These are phyloP conservation scores for Neurospora sp. DNA, from an alignment of 495 filamentous ascomycete genomes.

Conservation along the genomic window DNA sequence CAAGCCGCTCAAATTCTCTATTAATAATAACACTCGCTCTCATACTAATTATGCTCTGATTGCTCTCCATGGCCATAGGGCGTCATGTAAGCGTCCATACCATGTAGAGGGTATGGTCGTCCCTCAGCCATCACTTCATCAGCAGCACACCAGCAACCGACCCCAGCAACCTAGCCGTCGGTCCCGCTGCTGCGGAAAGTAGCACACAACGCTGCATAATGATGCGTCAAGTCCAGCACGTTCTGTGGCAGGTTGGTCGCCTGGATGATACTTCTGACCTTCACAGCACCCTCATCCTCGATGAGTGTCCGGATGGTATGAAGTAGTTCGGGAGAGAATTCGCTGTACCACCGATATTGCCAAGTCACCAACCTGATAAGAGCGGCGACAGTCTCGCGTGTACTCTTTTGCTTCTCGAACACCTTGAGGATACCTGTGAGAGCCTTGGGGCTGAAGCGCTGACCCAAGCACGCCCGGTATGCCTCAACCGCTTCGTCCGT, in stretches of 20 bases:
- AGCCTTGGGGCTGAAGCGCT: constrained; percentile 83
- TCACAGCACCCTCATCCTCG: constrained; percentile 95
- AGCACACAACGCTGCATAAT: constrained; percentile 89
- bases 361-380: constrained; percentile 86
- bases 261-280: constrained; percentile 93
- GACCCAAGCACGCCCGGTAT: constrained; percentile 70
- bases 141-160: not conserved
- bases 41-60: not conserved
- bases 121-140: not conserved
- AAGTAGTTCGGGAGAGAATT: constrained; percentile 90
- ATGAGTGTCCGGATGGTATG: constrained; percentile 83
- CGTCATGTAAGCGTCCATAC: not conserved
- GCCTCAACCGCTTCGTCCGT: constrained; percentile 82
- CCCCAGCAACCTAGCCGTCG: constrained; percentile 49
- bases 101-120: not conserved
- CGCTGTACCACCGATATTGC: constrained; percentile 99
- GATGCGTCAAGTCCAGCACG: constrained; percentile 88
- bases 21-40: not conserved
- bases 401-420: constrained; percentile 61
- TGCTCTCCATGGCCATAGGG: not conserved
- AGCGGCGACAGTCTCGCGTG: constrained; percentile 62
- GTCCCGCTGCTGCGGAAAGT: constrained; percentile 92
- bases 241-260: constrained; percentile 87
- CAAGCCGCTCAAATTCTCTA: not conserved
- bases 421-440: constrained; percentile 72